A percentile compares a stretch with the other conserved stretches of the same genome.
Evolutionary conservation across 108 stramenopile genomes (phyloP).

Genomic region (Cyclotella kingstonii): DNA sequence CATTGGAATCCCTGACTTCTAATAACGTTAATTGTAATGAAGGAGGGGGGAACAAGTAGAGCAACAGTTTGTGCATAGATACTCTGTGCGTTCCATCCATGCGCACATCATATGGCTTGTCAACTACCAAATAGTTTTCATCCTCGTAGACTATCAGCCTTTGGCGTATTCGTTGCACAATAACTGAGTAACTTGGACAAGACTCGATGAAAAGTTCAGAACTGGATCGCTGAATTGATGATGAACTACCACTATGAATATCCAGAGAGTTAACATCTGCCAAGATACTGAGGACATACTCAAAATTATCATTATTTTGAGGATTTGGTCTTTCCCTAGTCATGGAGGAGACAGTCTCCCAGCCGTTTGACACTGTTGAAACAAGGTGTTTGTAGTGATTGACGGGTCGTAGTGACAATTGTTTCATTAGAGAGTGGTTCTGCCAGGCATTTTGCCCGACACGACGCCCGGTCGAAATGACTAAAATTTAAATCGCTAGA

Average conservation of each 20-base stretch:
- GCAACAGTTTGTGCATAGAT: conserved; percentile 76
- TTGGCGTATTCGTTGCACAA: conserved; percentile 9
- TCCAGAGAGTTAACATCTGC: too few relatives aligned
- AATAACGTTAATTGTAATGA: conserved; percentile 14
- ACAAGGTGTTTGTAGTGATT: too few relatives aligned
- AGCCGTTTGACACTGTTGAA: too few relatives aligned
- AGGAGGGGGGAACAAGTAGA: conserved; percentile 77
- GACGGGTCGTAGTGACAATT: too few relatives aligned
- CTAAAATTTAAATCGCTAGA: too few relatives aligned
- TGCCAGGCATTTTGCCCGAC: too few relatives aligned
- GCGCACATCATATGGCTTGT: conserved; percentile 86
- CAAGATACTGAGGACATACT: conserved; percentile 47
- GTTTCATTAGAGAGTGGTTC: too few relatives aligned
- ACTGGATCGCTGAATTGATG: too few relatives aligned
- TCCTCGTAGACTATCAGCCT: conserved; percentile 55
- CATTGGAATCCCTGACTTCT: too few relatives aligned
- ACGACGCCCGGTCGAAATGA: too few relatives aligned
- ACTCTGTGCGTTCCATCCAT: conserved; percentile 81
- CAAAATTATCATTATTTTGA: conserved; percentile 46
- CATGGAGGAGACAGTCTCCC: too few relatives aligned
- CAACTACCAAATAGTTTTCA: conserved; percentile 63
- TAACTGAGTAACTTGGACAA: conserved; percentile 1
- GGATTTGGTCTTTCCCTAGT: conserved; percentile 64
- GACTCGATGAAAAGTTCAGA: conserved; percentile 1
- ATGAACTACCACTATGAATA: too few relatives aligned